Percentiles rank a stretch among this genome's conserved stretches.
These are phyloP conservation scores for Populus deltoides DNA, from an alignment of 345 rosid species.

Conservation along the genomic window DNA sequence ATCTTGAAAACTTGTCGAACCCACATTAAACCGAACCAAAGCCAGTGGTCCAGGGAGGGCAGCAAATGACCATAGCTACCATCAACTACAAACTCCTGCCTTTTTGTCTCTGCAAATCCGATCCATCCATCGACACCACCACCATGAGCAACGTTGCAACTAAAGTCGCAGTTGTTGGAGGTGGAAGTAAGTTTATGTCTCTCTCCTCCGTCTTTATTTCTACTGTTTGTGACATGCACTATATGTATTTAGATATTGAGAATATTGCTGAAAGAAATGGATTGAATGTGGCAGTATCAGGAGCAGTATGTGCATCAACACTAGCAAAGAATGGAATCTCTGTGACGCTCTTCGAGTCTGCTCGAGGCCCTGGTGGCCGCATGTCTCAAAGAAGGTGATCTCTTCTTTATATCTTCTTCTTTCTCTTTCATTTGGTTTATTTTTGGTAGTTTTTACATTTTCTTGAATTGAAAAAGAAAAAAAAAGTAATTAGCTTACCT, in stretches of 20 bases:
- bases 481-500: not conserved
- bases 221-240: not conserved
- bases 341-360: conserved; percentile 75
- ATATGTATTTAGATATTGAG: not conserved
- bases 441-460: not conserved
- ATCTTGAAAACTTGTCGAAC: too few species aligned
- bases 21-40: too few species aligned
- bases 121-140: not conserved
- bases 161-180: conserved; percentile 73
- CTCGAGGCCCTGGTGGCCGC: conserved; percentile 85
- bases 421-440: not conserved
- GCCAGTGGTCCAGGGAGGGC: too few species aligned
- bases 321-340: conserved; percentile 66
- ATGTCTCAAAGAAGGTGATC: conserved; percentile 82
- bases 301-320: conserved; percentile 82
- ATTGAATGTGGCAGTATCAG: conserved; percentile 49
- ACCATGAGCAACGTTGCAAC: conserved; percentile 38
- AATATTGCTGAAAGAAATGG: not conserved
- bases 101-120: too few species aligned
- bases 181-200: conserved; percentile 55
- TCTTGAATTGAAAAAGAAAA: not conserved
- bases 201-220: not conserved
- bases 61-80: not conserved
- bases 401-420: not conserved
- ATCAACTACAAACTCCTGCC: not conserved